These are phyloP conservation scores for Hymenoscyphus albidus DNA, from an alignment of 2,329 filamentous ascomycete genomes.

Conservation along the genomic window DNA sequence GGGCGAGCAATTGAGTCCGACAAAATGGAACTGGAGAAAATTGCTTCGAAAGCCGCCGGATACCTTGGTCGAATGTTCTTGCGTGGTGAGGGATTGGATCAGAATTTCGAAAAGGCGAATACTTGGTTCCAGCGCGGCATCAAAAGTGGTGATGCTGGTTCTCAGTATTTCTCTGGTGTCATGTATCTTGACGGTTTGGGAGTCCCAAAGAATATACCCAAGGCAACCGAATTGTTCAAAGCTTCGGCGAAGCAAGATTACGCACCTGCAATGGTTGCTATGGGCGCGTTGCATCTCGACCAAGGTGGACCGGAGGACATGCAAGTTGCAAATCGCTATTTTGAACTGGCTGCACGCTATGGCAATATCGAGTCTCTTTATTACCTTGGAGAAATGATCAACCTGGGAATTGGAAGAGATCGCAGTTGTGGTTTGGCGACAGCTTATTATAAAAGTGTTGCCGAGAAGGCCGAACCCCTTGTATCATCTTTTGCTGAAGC, in stretches of 20 bases:
- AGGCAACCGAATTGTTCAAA: constrained; percentile 61
- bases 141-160: constrained; percentile 59
- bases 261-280: constrained; percentile 60
- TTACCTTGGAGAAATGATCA: constrained; percentile 65
- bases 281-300: constrained; percentile 66
- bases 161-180: constrained; percentile 65
- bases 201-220: constrained; percentile 55
- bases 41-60: constrained; percentile 65
- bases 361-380: constrained; percentile 70
- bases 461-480: constrained; percentile 52
- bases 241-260: constrained; percentile 66
- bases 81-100: constrained; percentile 65
- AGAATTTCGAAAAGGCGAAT: constrained; percentile 59
- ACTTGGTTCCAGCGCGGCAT: constrained; percentile 67
- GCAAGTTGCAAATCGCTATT: constrained; percentile 56
- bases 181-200: constrained; percentile 68
- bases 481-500: constrained; percentile 63
- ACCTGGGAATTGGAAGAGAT: constrained; percentile 62
- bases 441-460: constrained; percentile 62
- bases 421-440: constrained; percentile 63
- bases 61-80: constrained; percentile 70
- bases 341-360: constrained; percentile 65
- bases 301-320: constrained; percentile 51
- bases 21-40: constrained; percentile 55
- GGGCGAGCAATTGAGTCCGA: constrained; percentile 56